Conservation (phyloP, 805 yeast genomes). For the Priceomyces carsonii region DNA sequence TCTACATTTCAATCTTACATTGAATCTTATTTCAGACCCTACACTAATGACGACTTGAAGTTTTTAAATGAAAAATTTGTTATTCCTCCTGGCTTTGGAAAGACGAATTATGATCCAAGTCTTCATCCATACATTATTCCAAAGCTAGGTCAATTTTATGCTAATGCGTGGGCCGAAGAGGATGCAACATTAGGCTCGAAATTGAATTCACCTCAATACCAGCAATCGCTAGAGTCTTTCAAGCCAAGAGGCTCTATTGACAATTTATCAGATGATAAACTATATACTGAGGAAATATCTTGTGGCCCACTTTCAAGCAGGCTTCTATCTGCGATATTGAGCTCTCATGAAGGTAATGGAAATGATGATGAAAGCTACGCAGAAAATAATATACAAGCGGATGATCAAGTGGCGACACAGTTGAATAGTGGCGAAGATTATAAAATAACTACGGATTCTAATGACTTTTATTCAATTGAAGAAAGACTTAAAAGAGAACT, state of each 20-base stretch:
- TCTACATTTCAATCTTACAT: slow-evolving; percentile 81
- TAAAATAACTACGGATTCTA: slow-evolving; percentile 44
- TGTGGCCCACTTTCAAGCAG: slow-evolving; percentile 92
- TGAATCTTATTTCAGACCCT: slow-evolving; percentile 81
- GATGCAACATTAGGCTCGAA: slow-evolving; percentile 52
- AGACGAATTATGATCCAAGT: slow-evolving; percentile 58
- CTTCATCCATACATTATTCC: slow-evolving; percentile 79
- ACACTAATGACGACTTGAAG: slow-evolving; percentile 77
- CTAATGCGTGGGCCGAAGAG: slow-evolving; percentile 85
- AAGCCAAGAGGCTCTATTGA: slow-evolving; percentile 63
- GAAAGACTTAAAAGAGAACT: slow-evolving; percentile 86
- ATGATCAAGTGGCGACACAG: slow-evolving; percentile 37
- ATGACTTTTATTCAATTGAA: slow-evolving; percentile 81
- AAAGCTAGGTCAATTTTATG: slow-evolving; percentile 78
- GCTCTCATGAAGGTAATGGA: slow-evolving; percentile 36
- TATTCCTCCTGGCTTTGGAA: slow-evolving; percentile 51
- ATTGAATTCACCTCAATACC: slow-evolving; percentile 48
- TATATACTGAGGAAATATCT: slow-evolving; percentile 75
- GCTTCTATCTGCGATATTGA: slow-evolving; percentile 74
- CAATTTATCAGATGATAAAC: slow-evolving; percentile 54
- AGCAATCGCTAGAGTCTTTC: slow-evolving; percentile 43
- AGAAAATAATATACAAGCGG: slow-evolving; percentile 18
- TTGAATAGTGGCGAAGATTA: slow-evolving; percentile 32
- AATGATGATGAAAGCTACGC: slow-evolving; percentile 22
- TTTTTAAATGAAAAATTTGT: slow-evolving; percentile 65